Base-by-base conservation (phyloP, 805 yeast species). In the Kregervanrija fluxuum region DNA sequence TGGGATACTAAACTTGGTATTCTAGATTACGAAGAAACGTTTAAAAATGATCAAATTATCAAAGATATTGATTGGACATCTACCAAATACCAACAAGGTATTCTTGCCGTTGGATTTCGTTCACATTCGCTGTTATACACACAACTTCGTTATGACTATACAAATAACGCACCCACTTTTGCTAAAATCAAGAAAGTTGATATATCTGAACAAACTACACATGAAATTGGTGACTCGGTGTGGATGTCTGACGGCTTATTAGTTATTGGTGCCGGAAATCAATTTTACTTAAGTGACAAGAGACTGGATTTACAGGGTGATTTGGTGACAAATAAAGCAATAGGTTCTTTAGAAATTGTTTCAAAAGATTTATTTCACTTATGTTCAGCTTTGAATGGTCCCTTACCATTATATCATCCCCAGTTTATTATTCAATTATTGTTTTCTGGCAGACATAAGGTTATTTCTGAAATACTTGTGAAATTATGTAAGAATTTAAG, bases 31-130 rank as follows among this genome's bases (percentile, higher is more conserved):
- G 69, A 68, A 37, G 79, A 77, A 51, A 45, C 49, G 2, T 74
- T 69, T 48, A 58, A 62, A 1, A 51, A 49, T 4, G 57, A 52
- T 3, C 55, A 55, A 10, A 35, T 46, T 4, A 78, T 89, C 8
- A 62, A 70, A 17, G 96, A 89, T 59, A 68, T 90, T 28, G 97
- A 90, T 63, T 90, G 97, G 97, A 85, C 95, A 0, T 75, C 82
- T 43, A 79, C 82, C 1, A 70, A 69, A 11, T 72, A 67, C 46
- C 75, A 78, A 33, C 86, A 81, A 56, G 83, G 89, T 36, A 77
- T 90, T 5, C 67, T 90, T 30, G 83, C 95, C 0, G 80, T 89
- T 34, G 96, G 96, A 0, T 90, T 87, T 54, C 66, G 70, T 6
- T 66, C 75, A 9, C 68, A 71, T 47, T 85, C 85, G 1, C 57